Conservation (phyloP, 2,329 filamentous ascomycete genomes). For the Ophiocordyceps camponoti-saundersi region DNA sequence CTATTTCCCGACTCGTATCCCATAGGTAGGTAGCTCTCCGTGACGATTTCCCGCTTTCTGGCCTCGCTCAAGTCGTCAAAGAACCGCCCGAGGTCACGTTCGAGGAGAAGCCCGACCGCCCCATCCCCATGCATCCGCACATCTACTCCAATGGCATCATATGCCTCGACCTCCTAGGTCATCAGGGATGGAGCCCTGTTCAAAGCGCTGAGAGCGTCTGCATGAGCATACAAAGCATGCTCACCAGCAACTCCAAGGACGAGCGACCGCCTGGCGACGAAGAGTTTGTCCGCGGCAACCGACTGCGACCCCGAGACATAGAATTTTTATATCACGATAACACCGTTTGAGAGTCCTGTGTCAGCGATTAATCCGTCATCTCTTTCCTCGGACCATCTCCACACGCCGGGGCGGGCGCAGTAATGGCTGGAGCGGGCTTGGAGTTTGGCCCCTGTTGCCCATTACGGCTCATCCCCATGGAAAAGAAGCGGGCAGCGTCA, state of each 20-base stretch:
- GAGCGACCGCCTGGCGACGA: conserved; percentile 82
- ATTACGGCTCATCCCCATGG: not conserved
- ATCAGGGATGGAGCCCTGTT: conserved; percentile 85
- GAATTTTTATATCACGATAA: conserved; percentile 91
- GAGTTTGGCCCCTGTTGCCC: not conserved
- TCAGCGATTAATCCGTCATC: not conserved
- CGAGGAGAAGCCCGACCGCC: conserved; percentile 42
- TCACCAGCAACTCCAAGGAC: conserved; percentile 85
- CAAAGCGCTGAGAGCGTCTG: conserved; percentile 95
- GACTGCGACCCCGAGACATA: conserved; percentile 69
- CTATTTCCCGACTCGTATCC: conserved; percentile 72
- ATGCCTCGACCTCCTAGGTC: conserved; percentile 80
- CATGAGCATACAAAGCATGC: conserved; percentile 95
- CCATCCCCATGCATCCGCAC: conserved; percentile 89
- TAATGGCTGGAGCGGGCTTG: not conserved
- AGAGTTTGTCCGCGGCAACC: conserved; percentile 72
- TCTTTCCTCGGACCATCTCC: not conserved
- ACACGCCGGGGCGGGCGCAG: not conserved
- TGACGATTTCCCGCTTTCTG: not conserved
- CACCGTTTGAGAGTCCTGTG: conserved; percentile 32
- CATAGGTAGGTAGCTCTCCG: conserved; percentile 46
- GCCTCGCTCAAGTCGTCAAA: conserved; percentile 16
- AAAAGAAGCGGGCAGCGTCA: not conserved
- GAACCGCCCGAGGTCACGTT: conserved; percentile 95
- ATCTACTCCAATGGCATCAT: conserved; percentile 99